These are phyloP conservation scores for Eucalyptus victrix DNA, from an alignment of 345 rosid genomes.

Conservation along the genomic window DNA sequence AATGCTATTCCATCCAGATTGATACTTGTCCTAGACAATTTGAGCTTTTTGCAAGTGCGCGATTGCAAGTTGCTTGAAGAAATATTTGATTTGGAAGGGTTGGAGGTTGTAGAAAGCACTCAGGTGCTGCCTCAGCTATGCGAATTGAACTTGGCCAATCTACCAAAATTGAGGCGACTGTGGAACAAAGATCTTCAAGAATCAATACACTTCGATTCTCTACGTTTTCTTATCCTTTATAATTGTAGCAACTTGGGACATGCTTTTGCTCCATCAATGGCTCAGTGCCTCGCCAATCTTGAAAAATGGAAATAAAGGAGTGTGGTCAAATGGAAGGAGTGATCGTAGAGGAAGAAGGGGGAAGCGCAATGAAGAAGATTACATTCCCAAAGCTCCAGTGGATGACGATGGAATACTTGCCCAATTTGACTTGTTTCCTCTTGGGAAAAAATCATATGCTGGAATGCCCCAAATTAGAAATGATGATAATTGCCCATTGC, in stretches of 20 bases:
- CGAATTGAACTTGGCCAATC: no score
- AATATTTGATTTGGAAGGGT: no score
- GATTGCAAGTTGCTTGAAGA: neutral
- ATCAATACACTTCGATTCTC: accelerated
- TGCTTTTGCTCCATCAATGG: accelerated
- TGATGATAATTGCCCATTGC: no score
- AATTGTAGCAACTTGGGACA: no score
- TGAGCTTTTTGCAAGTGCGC: accelerated
- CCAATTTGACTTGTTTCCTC: no score
- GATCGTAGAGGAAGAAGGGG: no score
- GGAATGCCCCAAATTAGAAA: no score
- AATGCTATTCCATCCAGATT: neutral
- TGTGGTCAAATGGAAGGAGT: no score
- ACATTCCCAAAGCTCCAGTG: accelerated
- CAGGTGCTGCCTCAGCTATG: accelerated
- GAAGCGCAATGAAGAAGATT: accelerated
- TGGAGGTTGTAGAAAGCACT: no score
- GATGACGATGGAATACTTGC: accelerated
- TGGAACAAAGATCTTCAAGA: no score
- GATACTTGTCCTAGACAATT: accelerated
- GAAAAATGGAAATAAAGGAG: accelerated
- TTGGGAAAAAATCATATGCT: no score
- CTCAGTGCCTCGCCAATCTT: no score
- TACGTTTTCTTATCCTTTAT: accelerated
- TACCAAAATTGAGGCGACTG: accelerated